phyloP scores from a whole-genome alignment of 768 basidiomycete species.

The Hygrocybe punicea region DNA sequence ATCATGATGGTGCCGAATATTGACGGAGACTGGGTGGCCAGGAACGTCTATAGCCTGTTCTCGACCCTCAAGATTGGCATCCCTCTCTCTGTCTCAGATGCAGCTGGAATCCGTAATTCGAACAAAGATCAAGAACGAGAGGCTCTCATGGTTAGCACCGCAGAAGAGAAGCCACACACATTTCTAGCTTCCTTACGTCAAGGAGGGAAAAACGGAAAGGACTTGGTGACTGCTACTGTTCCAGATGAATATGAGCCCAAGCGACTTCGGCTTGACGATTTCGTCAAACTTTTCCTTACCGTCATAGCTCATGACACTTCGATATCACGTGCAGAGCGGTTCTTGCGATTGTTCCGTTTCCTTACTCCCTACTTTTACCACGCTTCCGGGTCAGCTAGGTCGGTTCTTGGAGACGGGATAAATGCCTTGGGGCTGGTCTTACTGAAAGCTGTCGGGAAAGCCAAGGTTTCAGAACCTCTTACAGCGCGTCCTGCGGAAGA shows the following conservation, averaged over 20 bases:
- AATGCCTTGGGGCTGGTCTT: constrained; percentile 61
- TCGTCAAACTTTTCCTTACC: constrained; percentile 70
- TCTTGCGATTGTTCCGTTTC: constrained; percentile 58
- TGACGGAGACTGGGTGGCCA: constrained; percentile 51
- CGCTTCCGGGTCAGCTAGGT: constrained; percentile 49
- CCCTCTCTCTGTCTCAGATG: constrained; percentile 45
- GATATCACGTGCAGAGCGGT: constrained; percentile 64
- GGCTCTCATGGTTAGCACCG: constrained; percentile 62
- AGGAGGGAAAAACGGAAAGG: constrained; percentile 40
- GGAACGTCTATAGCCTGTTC: constrained; percentile 56
- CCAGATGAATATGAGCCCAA: constrained; percentile 60
- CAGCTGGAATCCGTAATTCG: constrained; percentile 62
- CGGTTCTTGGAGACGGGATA: constrained; percentile 62
- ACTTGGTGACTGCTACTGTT: constrained; percentile 43
- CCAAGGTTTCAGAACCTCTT: constrained; percentile 40
- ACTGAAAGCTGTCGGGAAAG: constrained; percentile 42
- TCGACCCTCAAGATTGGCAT: constrained; percentile 50
- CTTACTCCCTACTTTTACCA: constrained; percentile 58
- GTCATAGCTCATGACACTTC: constrained; percentile 74
- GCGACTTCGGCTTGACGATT: constrained; percentile 57
- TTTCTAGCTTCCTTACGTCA: constrained; percentile 56
- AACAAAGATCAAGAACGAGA: constrained; percentile 68
- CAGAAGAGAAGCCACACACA: constrained; percentile 70
- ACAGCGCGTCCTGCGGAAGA: constrained; percentile 31
- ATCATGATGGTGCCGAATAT: constrained; percentile 48